A percentile compares a stretch with the other conserved stretches of the same genome.
These are phyloP conservation scores for Beauveria rudraprayagi DNA, from an alignment of 2,329 filamentous ascomycete genomes.

Conservation along the genomic window DNA sequence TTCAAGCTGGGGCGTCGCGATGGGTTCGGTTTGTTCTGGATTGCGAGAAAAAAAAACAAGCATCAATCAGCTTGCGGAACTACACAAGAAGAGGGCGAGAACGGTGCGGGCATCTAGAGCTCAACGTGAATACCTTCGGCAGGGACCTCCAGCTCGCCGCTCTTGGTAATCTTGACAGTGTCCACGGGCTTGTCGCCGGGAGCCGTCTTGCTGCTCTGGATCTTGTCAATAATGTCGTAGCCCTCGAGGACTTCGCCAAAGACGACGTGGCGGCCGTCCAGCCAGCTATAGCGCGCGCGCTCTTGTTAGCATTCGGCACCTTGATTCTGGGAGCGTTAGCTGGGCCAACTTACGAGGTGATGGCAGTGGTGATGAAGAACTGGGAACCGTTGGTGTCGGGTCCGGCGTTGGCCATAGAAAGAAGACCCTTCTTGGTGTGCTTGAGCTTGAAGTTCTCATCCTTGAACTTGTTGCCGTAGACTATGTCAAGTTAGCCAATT, in stretches of 20 bases:
- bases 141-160: slow-evolving; percentile 74
- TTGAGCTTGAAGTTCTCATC: slow-evolving; percentile 96
- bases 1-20: background rate
- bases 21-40: slow-evolving; percentile 21
- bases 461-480: slow-evolving; percentile 76
- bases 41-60: slow-evolving; percentile 7
- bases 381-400: slow-evolving; percentile 82
- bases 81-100: slow-evolving; percentile 15
- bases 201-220: slow-evolving; percentile 62
- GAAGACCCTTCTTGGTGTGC: slow-evolving; percentile 75
- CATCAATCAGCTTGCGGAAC: slow-evolving; percentile 28
- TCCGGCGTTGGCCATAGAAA: slow-evolving; percentile 82
- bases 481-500: slow-evolving; percentile 30
- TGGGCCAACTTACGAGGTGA: slow-evolving; percentile 54
- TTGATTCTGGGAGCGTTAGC: no score
- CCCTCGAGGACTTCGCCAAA: slow-evolving; percentile 86
- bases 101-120: slow-evolving; percentile 51
- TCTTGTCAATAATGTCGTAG: slow-evolving; percentile 70
- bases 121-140: slow-evolving; percentile 90
- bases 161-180: slow-evolving; percentile 70
- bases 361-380: slow-evolving; percentile 83
- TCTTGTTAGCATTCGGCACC: slow-evolving; percentile 2
- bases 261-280: slow-evolving; percentile 78
- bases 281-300: slow-evolving; percentile 50
- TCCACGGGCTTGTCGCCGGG: slow-evolving; percentile 60